These are phyloP conservation scores for Paramecium caudatum DNA, from an alignment of 73 alveolate species.

Conservation along the genomic window DNA sequence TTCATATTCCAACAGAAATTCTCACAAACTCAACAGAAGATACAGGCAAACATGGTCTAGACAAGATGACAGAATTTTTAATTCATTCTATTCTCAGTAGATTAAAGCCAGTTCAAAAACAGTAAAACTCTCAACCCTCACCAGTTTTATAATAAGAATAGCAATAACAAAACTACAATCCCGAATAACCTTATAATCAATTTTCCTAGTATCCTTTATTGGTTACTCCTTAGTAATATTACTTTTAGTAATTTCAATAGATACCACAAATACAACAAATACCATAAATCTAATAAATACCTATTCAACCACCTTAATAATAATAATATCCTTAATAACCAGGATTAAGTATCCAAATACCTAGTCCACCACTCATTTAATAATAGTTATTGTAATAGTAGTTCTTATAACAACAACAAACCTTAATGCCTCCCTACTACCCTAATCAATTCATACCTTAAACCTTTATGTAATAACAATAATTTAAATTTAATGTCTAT, in stretches of 20 bases:
- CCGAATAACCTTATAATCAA: neutral
- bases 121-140: neutral
- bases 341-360: neutral
- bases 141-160: neutral
- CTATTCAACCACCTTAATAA: neutral
- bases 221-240: conserved; percentile 6
- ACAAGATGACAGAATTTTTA: neutral
- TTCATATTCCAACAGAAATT: neutral
- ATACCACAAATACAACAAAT: neutral
- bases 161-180: neutral
- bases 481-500: conserved; percentile 14
- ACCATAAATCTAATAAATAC: neutral
- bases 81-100: conserved; percentile 37
- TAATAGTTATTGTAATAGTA: neutral
- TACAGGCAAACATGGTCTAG: conserved; percentile 7
- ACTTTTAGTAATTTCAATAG: conserved; percentile 3
- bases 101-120: neutral
- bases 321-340: neutral
- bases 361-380: neutral
- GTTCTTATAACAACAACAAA: neutral
- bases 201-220: neutral
- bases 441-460: neutral
- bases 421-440: neutral
- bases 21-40: neutral
- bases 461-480: neutral